phyloP scores from a whole-genome alignment of 2,329 filamentous ascomycete species.

The Ophiostoma piceae region DNA sequence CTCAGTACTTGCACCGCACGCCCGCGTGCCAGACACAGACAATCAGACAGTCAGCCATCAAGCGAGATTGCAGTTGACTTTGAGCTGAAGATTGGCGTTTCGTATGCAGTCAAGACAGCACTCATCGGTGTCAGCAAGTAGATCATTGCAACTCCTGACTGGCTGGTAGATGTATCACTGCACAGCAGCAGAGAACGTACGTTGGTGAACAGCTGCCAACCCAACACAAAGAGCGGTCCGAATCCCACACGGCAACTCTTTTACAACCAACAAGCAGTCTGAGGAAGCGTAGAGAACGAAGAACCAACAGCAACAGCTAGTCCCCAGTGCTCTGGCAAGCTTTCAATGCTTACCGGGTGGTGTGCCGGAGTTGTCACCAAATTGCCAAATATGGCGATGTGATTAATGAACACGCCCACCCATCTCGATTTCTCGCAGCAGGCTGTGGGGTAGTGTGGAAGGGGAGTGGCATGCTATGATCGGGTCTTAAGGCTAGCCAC shows the following conservation, averaged over 20 bases:
- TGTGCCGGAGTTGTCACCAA: not conserved
- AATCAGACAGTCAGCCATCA: not conserved
- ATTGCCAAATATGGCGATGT: not conserved
- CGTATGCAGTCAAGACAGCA: not conserved
- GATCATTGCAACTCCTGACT: not conserved
- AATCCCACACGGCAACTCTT: not conserved
- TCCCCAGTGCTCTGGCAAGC: not conserved
- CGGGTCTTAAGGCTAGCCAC: not conserved
- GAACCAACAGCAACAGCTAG: not conserved
- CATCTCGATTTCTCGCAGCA: not conserved
- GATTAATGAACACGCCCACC: not conserved
- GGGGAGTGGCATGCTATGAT: not conserved
- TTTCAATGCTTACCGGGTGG: no score
- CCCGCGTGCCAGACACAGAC: not conserved
- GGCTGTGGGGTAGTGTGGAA: not conserved
- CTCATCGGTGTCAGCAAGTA: not conserved
- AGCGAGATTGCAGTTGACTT: not conserved
- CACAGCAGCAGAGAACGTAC: not conserved
- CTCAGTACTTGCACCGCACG: no score
- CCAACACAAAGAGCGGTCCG: not conserved
- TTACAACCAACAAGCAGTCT: not conserved
- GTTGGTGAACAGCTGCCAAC: not conserved
- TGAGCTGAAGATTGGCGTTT: not conserved
- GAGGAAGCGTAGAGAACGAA: not conserved
- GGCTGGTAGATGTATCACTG: not conserved